Base-by-base conservation (phyloP, 148 eudicot genomes). In the Fallopia convolvulus region DNA sequence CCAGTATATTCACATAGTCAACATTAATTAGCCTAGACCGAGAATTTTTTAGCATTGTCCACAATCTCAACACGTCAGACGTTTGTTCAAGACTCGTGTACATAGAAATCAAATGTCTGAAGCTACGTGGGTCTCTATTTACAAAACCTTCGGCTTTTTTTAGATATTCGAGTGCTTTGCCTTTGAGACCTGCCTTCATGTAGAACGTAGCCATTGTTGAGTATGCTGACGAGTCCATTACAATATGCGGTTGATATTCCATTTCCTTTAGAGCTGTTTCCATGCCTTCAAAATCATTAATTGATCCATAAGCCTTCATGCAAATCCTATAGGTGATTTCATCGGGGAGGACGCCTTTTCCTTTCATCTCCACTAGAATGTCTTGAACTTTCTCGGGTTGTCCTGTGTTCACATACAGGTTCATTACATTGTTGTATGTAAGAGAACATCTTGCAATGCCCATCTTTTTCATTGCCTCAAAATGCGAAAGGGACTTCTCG, bases 351-450 rank as follows among this genome's bases (percentile, higher is more conserved):
- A 87, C 70, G 14, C 87, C 84, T 41, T 81, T 81, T 40, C 74
- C 75, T 77, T 82, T 81, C 87, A 89, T 89, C 46, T 87, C 88
- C 63, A 41, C 36, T 8, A 89, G 61, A 72, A 87, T 81, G 39
- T 79, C 82, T 2, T 76, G 80, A 42, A 85, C 32, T 78, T 89
- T 84, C 74, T 84, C 88, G 3, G 74, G 77, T 46, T 81, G 86
- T 33, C 80, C 83, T 2, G 75, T 79, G 58, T 79, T 83, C n/a
- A 42, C 26, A 82, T 81, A 86, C 21, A 89, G 83, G 77, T 77
- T 81, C 90, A 87, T 87, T 61, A 89, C 76, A 76, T 76, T 76
- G 44, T 87, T 86, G 85, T 82, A 89, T 74, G 80, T 80, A 72
- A 87, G 86, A 81, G 82, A 2, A 13, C 76, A 76, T 12, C 40